These are phyloP conservation scores for Naegleria fowleri DNA, from an alignment of 208 protist species.

Conservation along the genomic window DNA sequence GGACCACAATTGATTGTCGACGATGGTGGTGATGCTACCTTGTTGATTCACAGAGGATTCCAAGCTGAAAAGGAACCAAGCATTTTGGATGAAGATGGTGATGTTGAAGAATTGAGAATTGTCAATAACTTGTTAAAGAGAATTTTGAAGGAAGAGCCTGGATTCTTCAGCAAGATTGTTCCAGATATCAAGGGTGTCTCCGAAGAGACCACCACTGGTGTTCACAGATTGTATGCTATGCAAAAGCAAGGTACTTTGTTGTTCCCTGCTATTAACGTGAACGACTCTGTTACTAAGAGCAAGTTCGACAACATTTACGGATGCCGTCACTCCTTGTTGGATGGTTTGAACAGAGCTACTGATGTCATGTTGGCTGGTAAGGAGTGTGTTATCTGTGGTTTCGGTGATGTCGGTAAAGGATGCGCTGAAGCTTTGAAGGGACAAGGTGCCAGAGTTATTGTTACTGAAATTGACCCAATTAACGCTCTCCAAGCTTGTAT, in stretches of 20 bases:
- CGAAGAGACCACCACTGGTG: conserved; percentile 99
- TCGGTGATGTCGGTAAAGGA: conserved; percentile 99
- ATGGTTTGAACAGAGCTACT: conserved; percentile 98
- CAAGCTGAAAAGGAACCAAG: conserved; percentile 58
- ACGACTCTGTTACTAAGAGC: conserved; percentile 99
- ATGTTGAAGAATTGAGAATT: conserved; percentile 59
- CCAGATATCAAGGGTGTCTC: conserved; percentile 89
- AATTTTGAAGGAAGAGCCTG: conserved; percentile 52
- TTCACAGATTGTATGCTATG: conserved; percentile 96
- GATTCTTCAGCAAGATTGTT: conserved; percentile 66
- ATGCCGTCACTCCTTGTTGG: conserved; percentile 96
- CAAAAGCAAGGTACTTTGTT: conserved; percentile 81
- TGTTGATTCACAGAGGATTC: conserved; percentile 87
- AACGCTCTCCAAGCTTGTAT: conserved; percentile 98
- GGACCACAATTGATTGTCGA: conserved; percentile 97
- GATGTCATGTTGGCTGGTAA: conserved; percentile 99
- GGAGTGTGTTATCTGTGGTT: conserved; percentile 91
- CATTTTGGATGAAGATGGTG: conserved; percentile 60
- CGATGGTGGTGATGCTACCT: conserved; percentile 98
- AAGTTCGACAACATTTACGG: conserved; percentile 99
- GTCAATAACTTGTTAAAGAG: conserved; percentile 52
- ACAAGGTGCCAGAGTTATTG: conserved; percentile 89
- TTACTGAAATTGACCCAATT: conserved; percentile 99
- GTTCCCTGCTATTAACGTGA: conserved; percentile 99
- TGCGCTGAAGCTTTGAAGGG: conserved; percentile 89